Evolutionary conservation across 1,139 yeast genomes (phyloP).

Genomic region (Magnusiomyces tetraspermus): DNA sequence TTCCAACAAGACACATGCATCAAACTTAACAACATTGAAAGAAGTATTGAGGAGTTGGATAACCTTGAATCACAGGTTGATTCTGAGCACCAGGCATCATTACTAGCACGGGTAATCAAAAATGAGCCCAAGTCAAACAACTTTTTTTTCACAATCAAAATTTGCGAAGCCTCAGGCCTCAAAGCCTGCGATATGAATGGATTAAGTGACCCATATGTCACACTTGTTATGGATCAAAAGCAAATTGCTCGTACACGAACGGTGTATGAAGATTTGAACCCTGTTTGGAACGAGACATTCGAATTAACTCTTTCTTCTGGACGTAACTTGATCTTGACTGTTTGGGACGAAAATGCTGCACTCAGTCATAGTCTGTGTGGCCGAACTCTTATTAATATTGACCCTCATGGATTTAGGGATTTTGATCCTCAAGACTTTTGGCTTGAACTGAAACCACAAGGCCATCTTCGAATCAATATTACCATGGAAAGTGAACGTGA

Average conservation of each 20-base stretch:
- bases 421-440: constrained; percentile 54
- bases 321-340: constrained; percentile 44
- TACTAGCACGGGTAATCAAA: constrained; percentile 31
- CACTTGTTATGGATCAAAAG: constrained; percentile 44
- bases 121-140: constrained; percentile 34
- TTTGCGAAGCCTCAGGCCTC: constrained; percentile 64
- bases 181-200: constrained; percentile 45
- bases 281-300: constrained; percentile 76
- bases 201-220: constrained; percentile 57
- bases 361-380: constrained; percentile 64
- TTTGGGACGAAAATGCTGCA: constrained; percentile 60
- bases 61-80: constrained; percentile 53
- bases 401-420: constrained; percentile 55
- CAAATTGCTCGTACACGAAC: constrained; percentile 67
- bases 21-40: constrained; percentile 62
- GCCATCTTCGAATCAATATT: constrained; percentile 51
- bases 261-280: constrained; percentile 52
- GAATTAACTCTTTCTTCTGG: constrained; percentile 43
- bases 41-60: constrained; percentile 49
- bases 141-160: constrained; percentile 56
- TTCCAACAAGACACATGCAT: constrained; percentile 61
- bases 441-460: constrained; percentile 60
- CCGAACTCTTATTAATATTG: constrained; percentile 51
- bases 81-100: constrained; percentile 49
- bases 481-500: constrained; percentile 70